Evolutionary conservation across 2,329 filamentous ascomycete species (phyloP), one percentile per base, ranked within the genome.

Genomic region (Zasmidium cellare): DNA sequence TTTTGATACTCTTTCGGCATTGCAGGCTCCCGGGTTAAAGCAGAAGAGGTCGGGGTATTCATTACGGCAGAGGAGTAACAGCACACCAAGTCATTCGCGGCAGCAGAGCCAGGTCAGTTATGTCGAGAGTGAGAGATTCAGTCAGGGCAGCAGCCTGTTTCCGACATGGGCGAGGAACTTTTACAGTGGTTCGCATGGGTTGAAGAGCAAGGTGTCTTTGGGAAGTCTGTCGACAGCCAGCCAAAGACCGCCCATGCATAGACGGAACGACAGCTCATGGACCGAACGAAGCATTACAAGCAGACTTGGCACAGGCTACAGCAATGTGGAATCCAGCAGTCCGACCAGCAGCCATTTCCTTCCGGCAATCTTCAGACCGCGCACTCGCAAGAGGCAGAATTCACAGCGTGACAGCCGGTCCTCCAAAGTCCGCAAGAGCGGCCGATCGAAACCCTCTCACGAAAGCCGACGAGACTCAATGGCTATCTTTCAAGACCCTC

Each of bases 151-250:
- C 52, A 66, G 56, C 46, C 59, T 73, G 23, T 74, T 75, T 53
- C 72, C 72, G 7, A 64, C 63, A 3, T 75, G 72, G 72, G 72
- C 72, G 11, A 74, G 66, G 53, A 64, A 67, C 19, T 75, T 72
- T 59, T 75, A 75, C 61, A 65, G 62, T 19, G 67, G 69, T 3
- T 66, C 62, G 23, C 61, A 61, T 18, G 56, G 59, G 9, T 59
- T 74, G 18, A 46, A 65, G 2, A 72, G 69, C 57, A 68, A 70
- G 48, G 61, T 69, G 18, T 71, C 69, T 2, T 53, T 71, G 35
- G 48, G 55, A 22, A 66, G 63, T 50, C 59, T 63, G 12, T 59
- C 57, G n/a, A 61, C 60, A 25, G n/a, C 38, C n/a, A 59, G 45
- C 55, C 50, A 49, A 56, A 16, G 25, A 6, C n/a, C 56, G 38